Percentiles rank a stretch among this genome's conserved stretches.
Evolutionary conservation across 2,329 filamentous ascomycete genomes (phyloP).

Genomic region (Curvularia sp.): DNA sequence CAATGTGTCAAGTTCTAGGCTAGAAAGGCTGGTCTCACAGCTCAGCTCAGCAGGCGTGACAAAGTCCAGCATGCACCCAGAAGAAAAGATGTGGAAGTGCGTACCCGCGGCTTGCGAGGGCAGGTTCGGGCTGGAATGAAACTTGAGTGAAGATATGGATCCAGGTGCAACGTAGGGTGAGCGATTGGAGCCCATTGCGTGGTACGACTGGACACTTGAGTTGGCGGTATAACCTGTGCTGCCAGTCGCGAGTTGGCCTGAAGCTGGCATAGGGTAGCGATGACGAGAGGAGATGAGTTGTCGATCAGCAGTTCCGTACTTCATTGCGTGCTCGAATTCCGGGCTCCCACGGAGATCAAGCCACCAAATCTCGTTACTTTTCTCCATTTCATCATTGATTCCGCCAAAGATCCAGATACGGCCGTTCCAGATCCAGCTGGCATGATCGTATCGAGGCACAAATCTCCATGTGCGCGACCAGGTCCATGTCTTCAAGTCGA

Average conservation of each 20-base stretch:
- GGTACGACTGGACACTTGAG: slow-evolving; percentile 66
- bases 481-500: slow-evolving; percentile 95
- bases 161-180: slow-evolving; percentile 71
- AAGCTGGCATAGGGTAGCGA: slow-evolving; percentile 39
- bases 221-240: slow-evolving; percentile 74
- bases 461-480: slow-evolving; percentile 98
- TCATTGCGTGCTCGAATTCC: slow-evolving; percentile 76
- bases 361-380: slow-evolving; percentile 96
- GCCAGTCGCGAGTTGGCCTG: slow-evolving; percentile 48
- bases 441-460: slow-evolving; percentile 92
- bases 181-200: slow-evolving; percentile 53
- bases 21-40: slow-evolving; percentile 88
- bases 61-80: slow-evolving; percentile 90
- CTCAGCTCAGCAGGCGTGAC: slow-evolving; percentile 91
- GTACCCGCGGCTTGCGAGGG: slow-evolving; percentile 89
- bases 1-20: slow-evolving; percentile 83
- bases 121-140: slow-evolving; percentile 83
- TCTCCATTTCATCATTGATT: slow-evolving; percentile 94
- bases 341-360: slow-evolving; percentile 90
- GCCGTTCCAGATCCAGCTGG: slow-evolving; percentile 90
- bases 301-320: slow-evolving; percentile 62
- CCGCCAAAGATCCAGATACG: slow-evolving; percentile 97
- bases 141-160: slow-evolving; percentile 87
- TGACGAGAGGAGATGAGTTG: slow-evolving; percentile 43
- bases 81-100: slow-evolving; percentile 95